Evolutionary conservation across 1,284 basidiomycete species (phyloP).

Genomic region (Pyrrhoderma noxium): DNA sequence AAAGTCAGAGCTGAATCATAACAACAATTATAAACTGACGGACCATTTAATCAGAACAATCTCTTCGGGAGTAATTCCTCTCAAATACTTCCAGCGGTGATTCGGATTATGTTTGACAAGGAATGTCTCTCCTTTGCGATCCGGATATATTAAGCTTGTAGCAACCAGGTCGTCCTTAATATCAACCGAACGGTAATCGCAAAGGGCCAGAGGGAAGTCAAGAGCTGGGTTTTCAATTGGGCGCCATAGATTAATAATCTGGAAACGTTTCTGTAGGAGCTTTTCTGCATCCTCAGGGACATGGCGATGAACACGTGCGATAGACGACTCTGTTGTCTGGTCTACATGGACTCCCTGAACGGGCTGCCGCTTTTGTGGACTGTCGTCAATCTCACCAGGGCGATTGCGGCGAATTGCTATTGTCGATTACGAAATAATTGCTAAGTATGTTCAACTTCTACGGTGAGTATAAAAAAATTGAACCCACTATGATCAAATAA

Average conservation of each 20-base stretch:
- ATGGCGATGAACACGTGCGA: slow-evolving; percentile 24
- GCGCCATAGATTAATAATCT: slow-evolving; percentile 36
- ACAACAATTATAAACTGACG: slow-evolving; percentile 19
- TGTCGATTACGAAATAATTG: neutral
- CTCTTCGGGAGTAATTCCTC: slow-evolving; percentile 57
- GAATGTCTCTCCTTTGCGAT: slow-evolving; percentile 52
- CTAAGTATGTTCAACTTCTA: neutral
- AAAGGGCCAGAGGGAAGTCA: slow-evolving; percentile 32
- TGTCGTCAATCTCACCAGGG: slow-evolving; percentile 31
- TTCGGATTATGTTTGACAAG: slow-evolving; percentile 44
- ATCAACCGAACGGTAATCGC: slow-evolving; percentile 51
- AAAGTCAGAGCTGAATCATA: neutral
- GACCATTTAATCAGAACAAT: slow-evolving; percentile 63
- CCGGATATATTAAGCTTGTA: slow-evolving; percentile 44
- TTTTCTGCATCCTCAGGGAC: slow-evolving; percentile 22
- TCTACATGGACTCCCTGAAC: slow-evolving; percentile 30
- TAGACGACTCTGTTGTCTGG: slow-evolving; percentile 24
- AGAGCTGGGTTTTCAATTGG: slow-evolving; percentile 27
- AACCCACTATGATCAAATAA: slow-evolving; percentile 59
- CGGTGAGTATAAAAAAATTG: neutral
- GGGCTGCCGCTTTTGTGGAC: slow-evolving; percentile 38
- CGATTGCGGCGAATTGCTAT: slow-evolving; percentile 36
- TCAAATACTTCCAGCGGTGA: slow-evolving; percentile 60
- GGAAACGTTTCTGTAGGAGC: slow-evolving; percentile 24
- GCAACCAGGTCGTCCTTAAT: slow-evolving; percentile 39